Conservation (phyloP, 1,139 yeast species). For the Spathaspora sp. region DNA sequence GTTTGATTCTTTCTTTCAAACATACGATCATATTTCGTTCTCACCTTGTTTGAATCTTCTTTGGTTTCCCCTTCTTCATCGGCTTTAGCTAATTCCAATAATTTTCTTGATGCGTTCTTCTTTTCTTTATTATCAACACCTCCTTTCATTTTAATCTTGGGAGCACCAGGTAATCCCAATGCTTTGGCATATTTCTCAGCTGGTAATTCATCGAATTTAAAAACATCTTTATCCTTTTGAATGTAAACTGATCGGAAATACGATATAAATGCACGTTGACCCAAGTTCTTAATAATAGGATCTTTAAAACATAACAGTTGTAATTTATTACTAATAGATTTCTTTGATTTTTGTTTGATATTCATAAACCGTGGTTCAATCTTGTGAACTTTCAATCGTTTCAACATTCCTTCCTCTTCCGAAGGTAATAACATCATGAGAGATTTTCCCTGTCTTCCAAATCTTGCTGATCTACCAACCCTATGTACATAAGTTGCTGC, state of each 20-base stretch:
- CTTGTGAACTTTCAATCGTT: slow-evolving; percentile 58
- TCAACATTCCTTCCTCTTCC: slow-evolving; percentile 78
- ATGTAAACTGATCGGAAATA: slow-evolving; percentile 81
- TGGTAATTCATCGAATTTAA: slow-evolving; percentile 73
- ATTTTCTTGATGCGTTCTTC: slow-evolving; percentile 79
- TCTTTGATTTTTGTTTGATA: slow-evolving; percentile 74
- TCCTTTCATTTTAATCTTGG: slow-evolving; percentile 74
- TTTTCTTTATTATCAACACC: slow-evolving; percentile 56
- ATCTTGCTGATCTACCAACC: slow-evolving; percentile 95
- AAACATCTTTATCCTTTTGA: slow-evolving; percentile 85
- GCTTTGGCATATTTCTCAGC: slow-evolving; percentile 83
- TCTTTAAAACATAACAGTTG: slow-evolving; percentile 91
- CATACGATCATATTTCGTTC: slow-evolving; percentile 94
- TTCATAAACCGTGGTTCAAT: slow-evolving; percentile 73
- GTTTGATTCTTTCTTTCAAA: slow-evolving; percentile 93
- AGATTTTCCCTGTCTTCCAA: slow-evolving; percentile 86
- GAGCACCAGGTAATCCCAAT: slow-evolving; percentile 94
- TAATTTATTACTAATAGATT: slow-evolving; percentile 76
- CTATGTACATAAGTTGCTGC: slow-evolving; percentile 93
- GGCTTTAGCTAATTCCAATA: slow-evolving; percentile 55
- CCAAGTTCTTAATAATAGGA: slow-evolving; percentile 87
- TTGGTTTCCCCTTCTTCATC: slow-evolving; percentile 66
- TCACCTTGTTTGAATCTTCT: slow-evolving; percentile 49
- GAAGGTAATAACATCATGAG: slow-evolving; percentile 78
- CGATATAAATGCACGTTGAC: slow-evolving; percentile 93